A percentile compares a stretch with the other conserved stretches of the same genome.
These are phyloP conservation scores for Verbascum thapsus DNA, from an alignment of 257 asterid species.

Conservation along the genomic window DNA sequence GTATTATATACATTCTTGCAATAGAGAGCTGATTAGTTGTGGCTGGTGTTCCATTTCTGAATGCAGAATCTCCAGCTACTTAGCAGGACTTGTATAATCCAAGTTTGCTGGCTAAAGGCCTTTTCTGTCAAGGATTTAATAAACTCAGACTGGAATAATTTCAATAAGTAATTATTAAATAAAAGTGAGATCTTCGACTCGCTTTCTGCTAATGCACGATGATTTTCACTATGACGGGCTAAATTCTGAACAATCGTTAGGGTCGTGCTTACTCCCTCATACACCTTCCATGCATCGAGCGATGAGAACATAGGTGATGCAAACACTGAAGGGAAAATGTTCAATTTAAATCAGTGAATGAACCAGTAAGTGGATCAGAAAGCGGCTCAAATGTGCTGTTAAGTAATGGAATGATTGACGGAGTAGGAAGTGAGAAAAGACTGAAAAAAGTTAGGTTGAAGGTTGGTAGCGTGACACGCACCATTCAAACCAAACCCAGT, in stretches of 20 bases:
- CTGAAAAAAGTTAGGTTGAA: slow-evolving; percentile 75
- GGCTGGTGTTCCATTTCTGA: slow-evolving; percentile 21
- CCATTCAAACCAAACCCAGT: slow-evolving; percentile 69
- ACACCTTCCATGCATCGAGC: slow-evolving; percentile 59
- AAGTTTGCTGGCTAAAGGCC: slow-evolving; percentile 4
- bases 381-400: slow-evolving; percentile 38
- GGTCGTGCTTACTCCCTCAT: slow-evolving; percentile 34
- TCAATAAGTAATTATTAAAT: slow-evolving; percentile 15
- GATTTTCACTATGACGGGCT: not conserved
- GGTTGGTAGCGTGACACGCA: slow-evolving; percentile 86
- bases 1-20: not conserved
- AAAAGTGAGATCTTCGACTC: slow-evolving; percentile 2
- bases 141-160: slow-evolving; percentile 6
- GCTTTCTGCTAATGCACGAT: not conserved
- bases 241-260: too few species aligned
- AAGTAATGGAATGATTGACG: slow-evolving; percentile 44
- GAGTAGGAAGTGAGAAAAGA: slow-evolving; percentile 62
- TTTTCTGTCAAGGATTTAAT: not conserved
- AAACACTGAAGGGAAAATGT: slow-evolving; percentile 64
- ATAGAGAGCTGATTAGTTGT: too few species aligned
- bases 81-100: slow-evolving; percentile 8
- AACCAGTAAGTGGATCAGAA: slow-evolving; percentile 43
- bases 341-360: slow-evolving; percentile 74
- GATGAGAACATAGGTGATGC: slow-evolving; percentile 68
- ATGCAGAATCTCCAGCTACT: slow-evolving; percentile 13